These are phyloP conservation scores for Pythium grandisporangium DNA, from an alignment of 352 stramenopile species.

Conservation along the genomic window DNA sequence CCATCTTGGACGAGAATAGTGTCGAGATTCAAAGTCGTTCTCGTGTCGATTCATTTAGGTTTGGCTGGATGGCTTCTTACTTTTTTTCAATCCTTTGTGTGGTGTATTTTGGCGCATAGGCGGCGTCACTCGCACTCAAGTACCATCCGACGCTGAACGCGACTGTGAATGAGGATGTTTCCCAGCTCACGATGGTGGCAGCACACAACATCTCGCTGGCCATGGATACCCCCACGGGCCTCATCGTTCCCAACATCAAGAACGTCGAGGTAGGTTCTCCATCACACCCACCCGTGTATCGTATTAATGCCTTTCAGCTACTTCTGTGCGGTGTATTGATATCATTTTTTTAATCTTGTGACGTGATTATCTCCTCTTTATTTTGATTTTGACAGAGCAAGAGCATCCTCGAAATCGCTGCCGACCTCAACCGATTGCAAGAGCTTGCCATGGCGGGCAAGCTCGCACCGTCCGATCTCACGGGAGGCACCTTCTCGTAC, in stretches of 20 bases:
- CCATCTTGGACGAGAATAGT: neutral
- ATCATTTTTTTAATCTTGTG: no score
- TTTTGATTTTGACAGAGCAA: slow-evolving; percentile 29
- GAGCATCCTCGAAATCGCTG: slow-evolving; percentile 75
- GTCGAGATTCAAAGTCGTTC: no score
- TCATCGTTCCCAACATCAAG: slow-evolving; percentile 96
- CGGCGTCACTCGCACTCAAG: slow-evolving; percentile 89
- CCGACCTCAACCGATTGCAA: slow-evolving; percentile 86
- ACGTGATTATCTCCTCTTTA: neutral
- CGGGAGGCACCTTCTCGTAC: slow-evolving; percentile 87
- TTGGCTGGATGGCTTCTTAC: neutral
- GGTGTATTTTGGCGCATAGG: slow-evolving; percentile 50
- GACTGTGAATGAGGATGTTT: slow-evolving; percentile 79
- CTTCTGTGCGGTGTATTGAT: no score
- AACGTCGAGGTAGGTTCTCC: slow-evolving; percentile 67
- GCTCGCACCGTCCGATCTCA: slow-evolving; percentile 81
- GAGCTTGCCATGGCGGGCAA: slow-evolving; percentile 71
- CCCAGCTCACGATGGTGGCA: slow-evolving; percentile 81
- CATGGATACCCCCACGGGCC: slow-evolving; percentile 94
- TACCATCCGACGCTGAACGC: slow-evolving; percentile 94
- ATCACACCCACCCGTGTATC: no score
- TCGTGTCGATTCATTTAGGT: no score
- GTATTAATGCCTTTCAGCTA: no score
- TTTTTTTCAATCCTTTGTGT: neutral
- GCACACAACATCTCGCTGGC: slow-evolving; percentile 97